Conservation (phyloP, 1,139 yeast genomes). For the Protomyces pachydermus region DNA sequence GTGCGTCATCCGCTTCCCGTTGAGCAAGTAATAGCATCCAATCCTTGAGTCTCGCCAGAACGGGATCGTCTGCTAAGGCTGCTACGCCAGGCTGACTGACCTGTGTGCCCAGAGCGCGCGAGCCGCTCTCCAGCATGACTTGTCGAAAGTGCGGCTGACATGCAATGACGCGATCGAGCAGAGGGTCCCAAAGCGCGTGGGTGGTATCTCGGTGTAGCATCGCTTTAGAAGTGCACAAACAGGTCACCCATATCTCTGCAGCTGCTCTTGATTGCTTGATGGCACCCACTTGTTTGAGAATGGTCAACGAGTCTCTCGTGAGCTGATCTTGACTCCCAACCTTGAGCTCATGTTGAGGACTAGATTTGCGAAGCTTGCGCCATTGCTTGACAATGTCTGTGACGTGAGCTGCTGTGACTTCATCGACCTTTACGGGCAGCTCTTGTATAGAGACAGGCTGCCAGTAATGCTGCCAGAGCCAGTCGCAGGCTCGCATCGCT, state of each 20-base stretch:
- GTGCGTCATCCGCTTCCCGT: not conserved
- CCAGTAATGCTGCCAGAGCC: slow-evolving; percentile 83
- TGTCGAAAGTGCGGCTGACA: not conserved
- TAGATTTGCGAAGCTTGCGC: slow-evolving; percentile 9
- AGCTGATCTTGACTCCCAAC: slow-evolving; percentile 4
- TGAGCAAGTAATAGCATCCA: slow-evolving; percentile 3
- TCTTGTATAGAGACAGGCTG: slow-evolving; percentile 32
- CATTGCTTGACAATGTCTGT: slow-evolving; percentile 3
- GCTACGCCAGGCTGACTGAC: not conserved
- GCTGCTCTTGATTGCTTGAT: not conserved
- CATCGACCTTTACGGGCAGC: no score
- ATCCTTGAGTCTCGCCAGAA: not conserved
- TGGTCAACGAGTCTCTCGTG: slow-evolving; percentile 1
- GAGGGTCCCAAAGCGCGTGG: slow-evolving; percentile 2
- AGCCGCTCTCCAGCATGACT: not conserved
- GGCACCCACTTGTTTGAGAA: slow-evolving; percentile 1
- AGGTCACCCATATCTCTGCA: not conserved
- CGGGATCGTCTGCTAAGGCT: not conserved
- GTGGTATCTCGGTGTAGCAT: slow-evolving; percentile 3
- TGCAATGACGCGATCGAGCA: slow-evolving; percentile 3
- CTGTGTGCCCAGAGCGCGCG: slow-evolving; percentile 1
- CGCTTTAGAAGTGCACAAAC: slow-evolving; percentile 5
- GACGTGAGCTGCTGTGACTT: not conserved
- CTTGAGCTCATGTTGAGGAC: slow-evolving; percentile 4
- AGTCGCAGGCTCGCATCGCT: slow-evolving; percentile 56